Evolutionary conservation across 2,329 filamentous ascomycete species (phyloP), one percentile per base, ranked within the genome.

Genomic region (Fusarium sp.): DNA sequence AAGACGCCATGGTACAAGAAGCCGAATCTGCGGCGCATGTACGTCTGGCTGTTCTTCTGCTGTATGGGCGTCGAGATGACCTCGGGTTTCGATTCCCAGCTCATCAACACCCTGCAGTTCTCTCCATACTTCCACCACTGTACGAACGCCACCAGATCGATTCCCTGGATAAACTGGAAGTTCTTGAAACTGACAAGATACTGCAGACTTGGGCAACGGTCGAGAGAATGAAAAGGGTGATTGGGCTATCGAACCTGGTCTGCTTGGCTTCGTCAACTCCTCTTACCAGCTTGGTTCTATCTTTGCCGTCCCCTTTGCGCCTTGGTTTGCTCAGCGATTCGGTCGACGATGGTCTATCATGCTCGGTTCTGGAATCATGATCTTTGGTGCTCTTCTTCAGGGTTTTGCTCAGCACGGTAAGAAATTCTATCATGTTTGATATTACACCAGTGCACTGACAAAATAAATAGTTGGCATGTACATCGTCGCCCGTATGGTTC

Each of bases 11-110:
- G 84, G 84, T 86, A 83, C 77, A 82, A 81, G 68, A 87, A 87
- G 69, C 82, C 78, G 0, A 86, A 87, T 61, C 77, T 87, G 28
- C 79, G 85, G 42, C 60, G 71, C 5, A 77, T 88, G 53, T 88
- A 87, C 68, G 69, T 86, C 4, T 73, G 82, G 52, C 77, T 87
- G 50, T 83, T 87, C 42, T 79, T 83, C 12, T 83, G 83, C 45
- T 86, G 83, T 69, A 83, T 87, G 74, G 84, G 85, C 51, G 83
- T 87, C 20, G 85, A 87, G 73, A 85, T 85, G 62, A 87, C 85
- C 0, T 85, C 83, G 5, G 85, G 85, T 0, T 87, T 86, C 53
- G 85, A 87, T 68, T 83, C 81, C 5, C 83, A 76, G 54, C 65
- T 76, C n/a, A 76, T 76, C 70, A 81, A 81, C 64, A 79, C 78